Evolutionary conservation across 2,329 filamentous ascomycete genomes (phyloP), one percentile per base, ranked within the genome.

Genomic region (Eutypella sp.): DNA sequence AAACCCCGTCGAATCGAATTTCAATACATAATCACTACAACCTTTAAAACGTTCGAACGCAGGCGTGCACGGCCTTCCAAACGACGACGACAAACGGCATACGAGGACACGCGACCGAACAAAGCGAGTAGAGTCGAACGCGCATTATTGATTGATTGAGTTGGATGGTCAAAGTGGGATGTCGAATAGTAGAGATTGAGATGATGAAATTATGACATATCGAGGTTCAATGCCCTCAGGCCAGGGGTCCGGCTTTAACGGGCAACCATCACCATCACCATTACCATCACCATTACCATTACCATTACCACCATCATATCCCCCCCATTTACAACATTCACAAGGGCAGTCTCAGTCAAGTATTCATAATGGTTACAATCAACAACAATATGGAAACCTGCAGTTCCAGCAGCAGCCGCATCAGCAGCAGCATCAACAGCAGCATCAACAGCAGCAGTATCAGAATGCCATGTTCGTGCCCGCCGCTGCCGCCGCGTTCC

Each of bases 151-250:
- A n/a, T n/a, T n/a, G n/a, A n/a, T n/a, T 22, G 36, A 23, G n/a
- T 15, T 24, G n/a, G 36, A 39, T 6, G 18, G 20, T 9, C 19
- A 39, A n/a, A 39, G n/a, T n/a, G 20, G 36, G 36, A 39, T n/a
- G 36, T 3, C 10, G 19, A 39, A 39, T 22, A 41, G 55, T 47
- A 44, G 50, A 49, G 42, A 40, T 42, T 40, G 53, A 47, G 49
- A 54, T 48, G 46, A 60, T 57, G 57, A 56, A 59, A 61, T 59
- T 57, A 64, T 65, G 62, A 65, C 59, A 53, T 64, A 63, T 58
- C 60, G 58, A 44, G 60, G 58, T 52, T 57, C 57, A 34, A 46
- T 57, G 37, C 62, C 62, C 52, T 53, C 55, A 48, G 57, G 55
- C 46, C 58, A 61, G 40, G 59, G 59, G 55, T 57, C 57, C 51